Evolutionary conservation across 305 asterid species (phyloP), one percentile per base, ranked within the genome.

Genomic region (Fraxinus dipetala): DNA sequence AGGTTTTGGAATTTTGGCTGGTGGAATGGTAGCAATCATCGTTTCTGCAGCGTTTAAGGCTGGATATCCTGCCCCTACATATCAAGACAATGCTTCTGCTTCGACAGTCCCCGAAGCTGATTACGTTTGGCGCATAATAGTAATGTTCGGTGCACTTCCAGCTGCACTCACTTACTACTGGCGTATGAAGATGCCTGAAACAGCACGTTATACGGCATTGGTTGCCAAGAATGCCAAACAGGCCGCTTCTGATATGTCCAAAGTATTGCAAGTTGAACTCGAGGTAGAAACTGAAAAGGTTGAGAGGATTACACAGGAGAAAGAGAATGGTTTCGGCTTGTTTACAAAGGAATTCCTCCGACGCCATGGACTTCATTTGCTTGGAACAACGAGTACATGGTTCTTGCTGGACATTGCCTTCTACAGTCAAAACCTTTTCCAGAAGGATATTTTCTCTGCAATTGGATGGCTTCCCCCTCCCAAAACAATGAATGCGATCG

Each of bases 381-480:
- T 87, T 4, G 90, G 90, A 16, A 87, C 90, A 0, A 81, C 87
- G 0, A 43, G 54, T 43, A 87, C 90, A 2, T 87, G 90, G 90
- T 87, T 87, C 32, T 65, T 87, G 56, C 86, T 89, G 5, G 85
- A 77, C 67, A 83, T 86, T 16, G 91, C 89, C 2, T 89, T 84
- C 65, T 89, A 89, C 74, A 89, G 90, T 24, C 90, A 89, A 2
- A 87, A 87, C 1, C 91, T 89, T 0, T 89, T 89, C 86, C 91
- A 89, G 24, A 89, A 87, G 18, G 92, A 86, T 75, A 84, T 89
- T 1, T 89, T 89, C 73, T 78, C 82, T 26, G 91, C 90, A 16
- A 89, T 86, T 16, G 92, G 92, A 18, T 89, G 92, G 92, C 88
- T 89, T 31, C 92, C 92, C 0, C 43, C 79, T 0, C 83, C 90